These are phyloP conservation scores for Saccharomycopsis babjevae DNA, from an alignment of 805 yeast species.

Conservation along the genomic window DNA sequence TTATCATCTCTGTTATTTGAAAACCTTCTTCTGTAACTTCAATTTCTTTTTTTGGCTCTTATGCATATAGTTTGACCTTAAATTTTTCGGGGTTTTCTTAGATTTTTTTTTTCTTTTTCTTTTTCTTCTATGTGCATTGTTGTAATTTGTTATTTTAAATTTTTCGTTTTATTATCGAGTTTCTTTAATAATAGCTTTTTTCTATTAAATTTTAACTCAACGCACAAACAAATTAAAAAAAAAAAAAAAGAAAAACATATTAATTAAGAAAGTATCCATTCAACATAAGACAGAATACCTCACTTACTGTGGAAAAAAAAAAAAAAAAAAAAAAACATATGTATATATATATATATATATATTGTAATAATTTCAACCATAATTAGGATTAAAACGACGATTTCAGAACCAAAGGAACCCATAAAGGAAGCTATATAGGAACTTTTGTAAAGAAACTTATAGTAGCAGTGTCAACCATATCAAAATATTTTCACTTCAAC, in stretches of 20 bases:
- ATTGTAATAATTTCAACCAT: no score
- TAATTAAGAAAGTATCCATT: neutral
- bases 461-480: no score
- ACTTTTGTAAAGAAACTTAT: no score
- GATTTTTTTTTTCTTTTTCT: neutral
- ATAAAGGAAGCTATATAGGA: no score
- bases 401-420: no score
- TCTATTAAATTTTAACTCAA: neutral
- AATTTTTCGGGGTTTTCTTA: neutral
- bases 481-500: no score
- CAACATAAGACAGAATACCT: neutral
- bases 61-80: neutral
- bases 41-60: neutral
- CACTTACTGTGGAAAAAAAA: neutral
- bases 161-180: neutral
- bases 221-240: neutral
- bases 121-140: neutral
- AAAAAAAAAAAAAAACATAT: neutral
- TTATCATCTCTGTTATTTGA: neutral
- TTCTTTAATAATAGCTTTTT: neutral
- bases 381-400: no score
- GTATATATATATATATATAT: no score
- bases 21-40: neutral
- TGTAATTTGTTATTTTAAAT: neutral
- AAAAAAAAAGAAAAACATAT: neutral